Base-by-base conservation (phyloP, 2,329 filamentous ascomycete species). In the Raffaelea deltoideospora region DNA sequence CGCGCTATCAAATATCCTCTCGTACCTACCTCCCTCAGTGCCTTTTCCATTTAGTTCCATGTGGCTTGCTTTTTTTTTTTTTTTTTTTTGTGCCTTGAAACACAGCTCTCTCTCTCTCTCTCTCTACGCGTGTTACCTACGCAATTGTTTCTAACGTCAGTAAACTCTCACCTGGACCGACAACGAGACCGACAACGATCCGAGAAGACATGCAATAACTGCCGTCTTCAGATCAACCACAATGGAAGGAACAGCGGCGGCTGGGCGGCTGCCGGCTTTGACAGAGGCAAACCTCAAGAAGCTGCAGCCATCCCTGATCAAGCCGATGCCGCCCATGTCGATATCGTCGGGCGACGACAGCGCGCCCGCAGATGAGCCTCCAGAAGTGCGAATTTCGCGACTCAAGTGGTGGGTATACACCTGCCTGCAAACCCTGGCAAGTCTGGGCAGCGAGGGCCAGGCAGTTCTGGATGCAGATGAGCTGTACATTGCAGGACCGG, bases 261-360 rank as follows among this genome's bases (percentile, higher is more conserved):
- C 11, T 15, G 33, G 33, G 36, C 37, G 21, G 27, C 33, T 26
- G 18, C 18, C n/a, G n/a, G n/a, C 18, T n/a, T 32, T 43, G 24
- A 43, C 41, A 8, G 39, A 38, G 30, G 32, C n/a, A 31, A 43
- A 43, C 30, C 21, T 43, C 11, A 28, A 29, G 18, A 30, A 21
- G 26, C 37, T 43, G 21, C 39, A 39, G 39, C 39, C 41, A 14
- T 41, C 34, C 6, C 18, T 43, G 2, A 39, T 41, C 24, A 31
- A 28, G 26, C 41, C 41, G 9, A 43, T 43, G 41, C 20, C 39
- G 18, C 41, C 41, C 6, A 29, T 43, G 17, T 37, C 37, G 4
- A 43, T 43, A 9, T 41, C 38, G 4, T 43, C 41, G 10, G 31
- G 24, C 20, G 27, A 32, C 15, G 29, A 29, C 13, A 22, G 32